These are phyloP conservation scores for Ascodesmis nigricans DNA, from an alignment of 495 filamentous ascomycete species.

Conservation along the genomic window DNA sequence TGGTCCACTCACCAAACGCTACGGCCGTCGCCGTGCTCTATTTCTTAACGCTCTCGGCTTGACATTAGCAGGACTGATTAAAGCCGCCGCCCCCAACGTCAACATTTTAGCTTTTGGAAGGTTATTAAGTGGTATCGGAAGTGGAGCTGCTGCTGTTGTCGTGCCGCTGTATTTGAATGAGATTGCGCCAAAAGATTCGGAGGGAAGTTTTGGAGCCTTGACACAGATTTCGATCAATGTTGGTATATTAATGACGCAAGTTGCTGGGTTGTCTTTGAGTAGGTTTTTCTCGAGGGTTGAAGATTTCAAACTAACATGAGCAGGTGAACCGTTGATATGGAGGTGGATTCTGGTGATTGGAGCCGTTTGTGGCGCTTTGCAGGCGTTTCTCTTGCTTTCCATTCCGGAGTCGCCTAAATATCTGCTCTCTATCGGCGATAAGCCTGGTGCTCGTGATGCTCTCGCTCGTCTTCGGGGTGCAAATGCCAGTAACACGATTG, in stretches of 20 bases:
- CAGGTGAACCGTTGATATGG: constrained; percentile 40
- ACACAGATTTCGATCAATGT: constrained; percentile 88
- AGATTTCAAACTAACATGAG: not conserved
- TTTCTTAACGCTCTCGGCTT: constrained; percentile 53
- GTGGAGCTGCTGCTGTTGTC: constrained; percentile 74
- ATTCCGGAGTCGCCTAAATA: constrained; percentile 73
- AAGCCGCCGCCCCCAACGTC: constrained; percentile 48
- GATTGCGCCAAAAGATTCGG: constrained; percentile 52
- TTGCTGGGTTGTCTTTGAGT: constrained; percentile 70
- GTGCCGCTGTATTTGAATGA: constrained; percentile 92
- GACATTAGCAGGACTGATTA: constrained; percentile 48
- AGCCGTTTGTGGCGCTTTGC: constrained; percentile 39
- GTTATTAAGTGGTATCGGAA: constrained; percentile 58
- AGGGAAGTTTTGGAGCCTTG: constrained; percentile 72
- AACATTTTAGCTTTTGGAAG: constrained; percentile 46
- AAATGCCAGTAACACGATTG: not conserved
- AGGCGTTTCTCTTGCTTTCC: constrained; percentile 42
- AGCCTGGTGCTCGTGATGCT: not conserved
- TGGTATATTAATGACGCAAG: constrained; percentile 71
- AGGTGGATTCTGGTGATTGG: constrained; percentile 59
- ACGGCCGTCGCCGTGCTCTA: constrained; percentile 53
- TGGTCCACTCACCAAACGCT: constrained; percentile 46
- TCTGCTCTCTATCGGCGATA: constrained; percentile 46
- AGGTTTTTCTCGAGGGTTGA: constrained; percentile 12
- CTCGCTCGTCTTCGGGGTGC: constrained; percentile 3